phyloP scores from a whole-genome alignment of 2,329 filamentous ascomycete species.

The Aspergillus fumigatus region DNA sequence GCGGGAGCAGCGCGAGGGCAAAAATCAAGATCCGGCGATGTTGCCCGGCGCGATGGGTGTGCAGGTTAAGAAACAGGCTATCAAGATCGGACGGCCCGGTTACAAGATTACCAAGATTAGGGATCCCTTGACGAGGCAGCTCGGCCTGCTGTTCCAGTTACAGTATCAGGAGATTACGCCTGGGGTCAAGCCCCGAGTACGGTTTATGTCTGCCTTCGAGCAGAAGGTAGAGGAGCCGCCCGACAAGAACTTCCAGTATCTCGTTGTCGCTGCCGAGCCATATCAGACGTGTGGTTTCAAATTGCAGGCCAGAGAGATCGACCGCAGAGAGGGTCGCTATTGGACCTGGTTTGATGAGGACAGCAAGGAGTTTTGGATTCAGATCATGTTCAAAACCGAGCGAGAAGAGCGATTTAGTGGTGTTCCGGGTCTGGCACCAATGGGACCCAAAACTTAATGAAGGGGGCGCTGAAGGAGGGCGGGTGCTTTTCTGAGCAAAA shows the following conservation, averaged over 20 bases:
- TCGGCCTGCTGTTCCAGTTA: conserved; percentile 90
- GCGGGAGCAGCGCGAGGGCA: conserved; percentile 88
- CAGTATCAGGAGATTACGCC: conserved; percentile 86
- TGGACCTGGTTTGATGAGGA: conserved; percentile 96
- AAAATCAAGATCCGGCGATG: conserved; percentile 57
- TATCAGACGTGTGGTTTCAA: conserved; percentile 98
- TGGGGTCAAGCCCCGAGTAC: conserved; percentile 72
- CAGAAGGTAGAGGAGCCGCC: conserved; percentile 89
- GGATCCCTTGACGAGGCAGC: conserved; percentile 81
- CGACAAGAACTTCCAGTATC: conserved; percentile 90
- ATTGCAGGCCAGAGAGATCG: conserved; percentile 86
- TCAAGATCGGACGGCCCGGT: conserved; percentile 93
- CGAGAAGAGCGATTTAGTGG: conserved; percentile 81
- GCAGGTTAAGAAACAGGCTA: conserved; percentile 72
- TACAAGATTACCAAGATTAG: conserved; percentile 98
- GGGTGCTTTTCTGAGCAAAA: conserved; percentile 1
- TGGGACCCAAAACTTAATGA: conserved; percentile 27
- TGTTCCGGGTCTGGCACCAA: conserved; percentile 59
- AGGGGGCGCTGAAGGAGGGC: neutral
- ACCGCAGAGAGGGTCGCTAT: conserved; percentile 79
- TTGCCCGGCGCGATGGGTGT: conserved; percentile 73
- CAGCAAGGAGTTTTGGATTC: conserved; percentile 94
- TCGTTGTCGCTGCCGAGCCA: conserved; percentile 90
- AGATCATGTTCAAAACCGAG: conserved; percentile 98
- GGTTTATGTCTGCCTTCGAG: conserved; percentile 97